phyloP scores from a whole-genome alignment of 352 stramenopile species.

The Pythium aquatile region DNA sequence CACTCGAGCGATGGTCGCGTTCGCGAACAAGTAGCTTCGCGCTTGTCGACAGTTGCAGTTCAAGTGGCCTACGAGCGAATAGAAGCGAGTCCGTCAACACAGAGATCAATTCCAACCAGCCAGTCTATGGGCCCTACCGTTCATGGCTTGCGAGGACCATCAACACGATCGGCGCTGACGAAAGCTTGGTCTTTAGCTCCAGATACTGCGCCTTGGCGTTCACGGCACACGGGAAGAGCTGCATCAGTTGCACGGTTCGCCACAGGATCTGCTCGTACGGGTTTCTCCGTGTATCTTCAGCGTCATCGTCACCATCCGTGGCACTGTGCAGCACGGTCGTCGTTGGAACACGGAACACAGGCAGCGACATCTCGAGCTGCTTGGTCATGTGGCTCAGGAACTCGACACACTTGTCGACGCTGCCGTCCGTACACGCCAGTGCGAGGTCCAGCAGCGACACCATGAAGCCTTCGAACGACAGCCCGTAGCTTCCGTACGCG shows the following conservation, averaged over 20 bases:
- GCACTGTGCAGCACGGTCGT: neutral
- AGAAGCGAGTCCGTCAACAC: neutral
- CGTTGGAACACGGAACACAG: constrained; percentile 22
- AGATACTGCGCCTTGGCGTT: constrained; percentile 35
- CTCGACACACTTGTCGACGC: constrained; percentile 39
- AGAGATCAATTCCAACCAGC: neutral
- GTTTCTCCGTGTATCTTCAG: neutral
- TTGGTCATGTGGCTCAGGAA: constrained; percentile 47
- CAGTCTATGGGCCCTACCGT: constrained; percentile 32
- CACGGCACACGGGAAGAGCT: constrained; percentile 38
- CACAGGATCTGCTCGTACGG: constrained; percentile 27
- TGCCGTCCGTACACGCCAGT: constrained; percentile 45
- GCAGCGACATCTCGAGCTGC: constrained; percentile 37
- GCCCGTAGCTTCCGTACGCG: constrained; percentile 30
- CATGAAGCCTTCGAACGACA: constrained; percentile 50
- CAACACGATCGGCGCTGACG: constrained; percentile 36
- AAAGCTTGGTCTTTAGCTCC: constrained; percentile 50
- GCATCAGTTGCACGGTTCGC: constrained; percentile 34
- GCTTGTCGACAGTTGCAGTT: constrained; percentile 49
- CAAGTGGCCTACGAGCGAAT: constrained; percentile 29
- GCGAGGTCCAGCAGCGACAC: constrained; percentile 49
- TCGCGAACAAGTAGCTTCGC: constrained; percentile 46
- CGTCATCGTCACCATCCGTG: neutral
- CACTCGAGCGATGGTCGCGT: constrained; percentile 25
- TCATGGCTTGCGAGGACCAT: constrained; percentile 46